Evolutionary conservation across 2,329 filamentous ascomycete species (phyloP).

Genomic region (Diaporthe humulicola): DNA sequence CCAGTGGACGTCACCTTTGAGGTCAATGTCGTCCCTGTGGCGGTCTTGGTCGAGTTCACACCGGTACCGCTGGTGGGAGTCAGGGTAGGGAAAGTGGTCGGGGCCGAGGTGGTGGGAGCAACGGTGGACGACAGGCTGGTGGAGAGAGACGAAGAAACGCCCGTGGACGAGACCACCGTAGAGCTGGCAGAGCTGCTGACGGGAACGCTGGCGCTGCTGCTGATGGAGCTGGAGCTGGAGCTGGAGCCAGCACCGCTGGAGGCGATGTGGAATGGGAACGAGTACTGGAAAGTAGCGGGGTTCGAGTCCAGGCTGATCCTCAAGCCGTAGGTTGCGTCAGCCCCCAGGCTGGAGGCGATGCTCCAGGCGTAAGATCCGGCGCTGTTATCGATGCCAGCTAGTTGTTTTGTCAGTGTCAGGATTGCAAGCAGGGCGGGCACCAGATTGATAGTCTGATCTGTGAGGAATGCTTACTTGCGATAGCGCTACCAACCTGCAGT

Average conservation of each 20-base stretch:
- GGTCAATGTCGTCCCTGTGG: constrained; percentile 40
- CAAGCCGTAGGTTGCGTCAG: constrained; percentile 68
- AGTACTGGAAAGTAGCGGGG: constrained; percentile 70
- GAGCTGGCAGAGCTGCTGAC: constrained; percentile 46
- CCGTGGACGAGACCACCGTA: constrained; percentile 39
- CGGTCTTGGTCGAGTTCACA: constrained; percentile 41
- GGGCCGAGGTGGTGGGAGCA: constrained; percentile 44
- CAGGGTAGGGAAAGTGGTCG: constrained; percentile 45
- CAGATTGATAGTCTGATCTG: neutral
- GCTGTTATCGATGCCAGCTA: constrained; percentile 63
- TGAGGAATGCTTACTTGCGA: constrained; percentile 63
- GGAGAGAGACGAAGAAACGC: constrained; percentile 27
- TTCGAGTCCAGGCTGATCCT: constrained; percentile 64
- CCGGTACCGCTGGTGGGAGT: constrained; percentile 41
- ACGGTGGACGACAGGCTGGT: constrained; percentile 36
- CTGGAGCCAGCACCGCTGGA: constrained; percentile 41
- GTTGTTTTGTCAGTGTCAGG: constrained; percentile 24
- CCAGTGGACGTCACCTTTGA: constrained; percentile 33
- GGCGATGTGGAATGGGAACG: constrained; percentile 71
- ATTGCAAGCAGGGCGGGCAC: neutral
- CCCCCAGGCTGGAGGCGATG: constrained; percentile 60
- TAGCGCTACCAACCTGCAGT: constrained; percentile 55
- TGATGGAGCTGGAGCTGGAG: constrained; percentile 42
- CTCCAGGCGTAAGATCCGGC: constrained; percentile 63
- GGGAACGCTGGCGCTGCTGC: constrained; percentile 42